These are phyloP conservation scores for Blastobotrys terrestris DNA, from an alignment of 805 yeast species.

Conservation along the genomic window DNA sequence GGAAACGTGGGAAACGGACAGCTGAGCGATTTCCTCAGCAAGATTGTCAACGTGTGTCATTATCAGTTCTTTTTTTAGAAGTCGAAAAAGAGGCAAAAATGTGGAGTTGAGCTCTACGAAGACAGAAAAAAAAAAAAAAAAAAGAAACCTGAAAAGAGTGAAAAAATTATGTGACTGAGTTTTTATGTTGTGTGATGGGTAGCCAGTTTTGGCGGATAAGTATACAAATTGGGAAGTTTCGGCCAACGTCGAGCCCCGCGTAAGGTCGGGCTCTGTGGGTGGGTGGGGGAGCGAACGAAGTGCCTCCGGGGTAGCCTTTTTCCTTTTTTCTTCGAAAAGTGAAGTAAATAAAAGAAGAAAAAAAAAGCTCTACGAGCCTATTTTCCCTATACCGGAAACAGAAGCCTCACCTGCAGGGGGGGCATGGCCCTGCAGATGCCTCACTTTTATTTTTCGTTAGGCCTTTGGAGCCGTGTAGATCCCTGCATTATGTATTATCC, in stretches of 20 bases:
- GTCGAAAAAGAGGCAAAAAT: neutral
- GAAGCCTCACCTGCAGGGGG: too few relatives aligned
- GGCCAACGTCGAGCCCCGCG: neutral
- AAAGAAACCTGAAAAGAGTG: neutral
- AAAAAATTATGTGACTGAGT: neutral
- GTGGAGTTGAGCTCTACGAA: neutral
- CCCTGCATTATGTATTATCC: neutral
- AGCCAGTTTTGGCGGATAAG: neutral
- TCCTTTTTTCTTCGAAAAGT: too few relatives aligned
- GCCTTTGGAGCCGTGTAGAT: neutral
- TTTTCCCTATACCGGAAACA: too few relatives aligned
- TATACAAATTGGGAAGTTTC: neutral
- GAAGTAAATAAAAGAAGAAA: too few relatives aligned
- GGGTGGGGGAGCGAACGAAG: too few relatives aligned
- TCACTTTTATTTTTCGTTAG: neutral
- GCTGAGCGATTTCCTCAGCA: constrained; percentile 5
- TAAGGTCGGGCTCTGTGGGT: too few relatives aligned
- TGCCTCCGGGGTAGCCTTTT: too few relatives aligned
- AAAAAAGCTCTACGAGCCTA: too few relatives aligned
- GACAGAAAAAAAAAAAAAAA: neutral
- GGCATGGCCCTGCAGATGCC: neutral
- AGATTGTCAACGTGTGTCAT: neutral
- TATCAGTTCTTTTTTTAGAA: neutral
- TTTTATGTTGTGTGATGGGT: neutral
- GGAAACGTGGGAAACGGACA: constrained; percentile 15